Evolutionary conservation across 169 alveolate genomes (phyloP).

Genomic region (Cryptosporidium canis): DNA sequence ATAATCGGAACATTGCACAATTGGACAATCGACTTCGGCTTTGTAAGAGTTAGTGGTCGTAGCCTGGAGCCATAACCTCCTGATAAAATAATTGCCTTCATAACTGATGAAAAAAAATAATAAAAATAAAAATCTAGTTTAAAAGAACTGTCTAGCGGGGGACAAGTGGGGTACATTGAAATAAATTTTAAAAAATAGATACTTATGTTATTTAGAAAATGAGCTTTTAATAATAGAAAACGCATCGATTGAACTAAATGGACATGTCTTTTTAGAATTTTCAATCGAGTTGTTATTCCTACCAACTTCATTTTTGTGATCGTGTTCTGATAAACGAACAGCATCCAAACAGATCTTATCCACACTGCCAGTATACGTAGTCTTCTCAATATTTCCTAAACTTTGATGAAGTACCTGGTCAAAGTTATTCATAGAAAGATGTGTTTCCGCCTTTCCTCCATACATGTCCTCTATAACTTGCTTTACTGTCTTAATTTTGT

Average conservation of each 20-base stretch:
- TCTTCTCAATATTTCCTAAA: not conserved
- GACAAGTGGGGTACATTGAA: not conserved
- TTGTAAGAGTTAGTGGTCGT: conserved; percentile 96
- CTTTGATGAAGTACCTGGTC: not conserved
- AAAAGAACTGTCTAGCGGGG: too few relatives aligned
- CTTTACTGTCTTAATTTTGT: conserved; percentile 2
- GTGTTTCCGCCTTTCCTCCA: not conserved
- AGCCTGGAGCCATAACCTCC: conserved; percentile 99
- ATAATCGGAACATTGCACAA: conserved; percentile 95
- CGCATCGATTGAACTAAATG: conserved; percentile 69
- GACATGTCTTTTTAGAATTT: conserved; percentile 22
- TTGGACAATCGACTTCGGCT: conserved; percentile 96
- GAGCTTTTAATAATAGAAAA: conserved; percentile 49
- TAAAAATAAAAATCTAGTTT: not conserved
- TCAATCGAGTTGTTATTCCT: not conserved
- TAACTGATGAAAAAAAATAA: conserved; percentile 63
- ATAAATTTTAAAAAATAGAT: not conserved
- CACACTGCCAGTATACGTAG: not conserved
- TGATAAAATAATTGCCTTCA: conserved; percentile 96
- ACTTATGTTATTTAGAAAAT: conserved; percentile 12
- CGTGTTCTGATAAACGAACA: not conserved
- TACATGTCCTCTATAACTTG: conserved; percentile 25
- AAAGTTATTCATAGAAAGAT: not conserved
- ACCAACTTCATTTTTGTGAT: not conserved
- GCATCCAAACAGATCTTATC: not conserved